These are phyloP conservation scores for Ganoderma lucidum DNA, from an alignment of 1,284 basidiomycete species.

Conservation along the genomic window DNA sequence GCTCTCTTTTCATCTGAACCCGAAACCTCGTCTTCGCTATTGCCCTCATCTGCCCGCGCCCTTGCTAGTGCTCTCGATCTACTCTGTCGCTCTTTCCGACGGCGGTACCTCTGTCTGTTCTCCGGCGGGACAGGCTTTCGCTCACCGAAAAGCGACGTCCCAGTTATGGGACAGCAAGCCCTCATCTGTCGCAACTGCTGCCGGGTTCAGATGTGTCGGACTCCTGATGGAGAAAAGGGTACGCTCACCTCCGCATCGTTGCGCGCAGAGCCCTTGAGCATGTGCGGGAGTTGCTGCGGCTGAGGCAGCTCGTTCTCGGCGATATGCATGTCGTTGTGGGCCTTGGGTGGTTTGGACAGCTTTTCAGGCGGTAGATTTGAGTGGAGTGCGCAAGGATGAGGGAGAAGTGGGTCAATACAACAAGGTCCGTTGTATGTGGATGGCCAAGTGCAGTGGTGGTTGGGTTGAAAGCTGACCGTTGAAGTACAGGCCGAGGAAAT, in stretches of 20 bases:
- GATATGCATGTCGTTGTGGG: neutral
- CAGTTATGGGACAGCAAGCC: neutral
- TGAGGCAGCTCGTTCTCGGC: neutral
- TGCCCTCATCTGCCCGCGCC: neutral
- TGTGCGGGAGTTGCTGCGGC: neutral
- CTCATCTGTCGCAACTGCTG: neutral
- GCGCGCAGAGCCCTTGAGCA: neutral
- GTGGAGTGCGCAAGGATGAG: too few relatives aligned
- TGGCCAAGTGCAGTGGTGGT: neutral
- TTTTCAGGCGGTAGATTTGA: neutral
- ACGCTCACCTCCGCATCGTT: neutral
- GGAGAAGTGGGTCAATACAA: too few relatives aligned
- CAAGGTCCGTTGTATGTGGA: too few relatives aligned
- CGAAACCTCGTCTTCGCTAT: neutral
- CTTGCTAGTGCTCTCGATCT: neutral
- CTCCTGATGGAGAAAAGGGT: neutral
- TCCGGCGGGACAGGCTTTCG: neutral
- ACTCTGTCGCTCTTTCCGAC: neutral
- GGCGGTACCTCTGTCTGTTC: neutral
- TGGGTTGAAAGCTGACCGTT: neutral
- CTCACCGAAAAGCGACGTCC: neutral
- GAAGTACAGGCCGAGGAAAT: neutral
- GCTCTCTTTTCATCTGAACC: neutral
- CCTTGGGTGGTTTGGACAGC: neutral
- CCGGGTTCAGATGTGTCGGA: neutral